Conservation (phyloP, 2,329 filamentous ascomycete species). For the Penicillium sp. region DNA sequence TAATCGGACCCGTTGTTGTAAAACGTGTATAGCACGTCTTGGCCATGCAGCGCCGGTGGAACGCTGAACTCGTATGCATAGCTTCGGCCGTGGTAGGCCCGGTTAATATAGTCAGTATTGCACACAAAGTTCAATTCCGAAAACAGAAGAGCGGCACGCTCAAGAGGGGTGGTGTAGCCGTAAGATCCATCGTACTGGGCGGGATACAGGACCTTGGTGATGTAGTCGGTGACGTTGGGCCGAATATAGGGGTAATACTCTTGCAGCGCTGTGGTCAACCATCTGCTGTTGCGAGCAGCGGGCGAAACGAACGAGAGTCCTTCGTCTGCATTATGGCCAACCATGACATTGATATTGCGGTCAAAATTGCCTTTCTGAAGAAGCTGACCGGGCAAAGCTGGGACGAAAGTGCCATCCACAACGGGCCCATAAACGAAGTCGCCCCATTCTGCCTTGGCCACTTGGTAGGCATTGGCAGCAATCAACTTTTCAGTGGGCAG, state of each 20-base stretch:
- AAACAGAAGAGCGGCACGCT: slow-evolving; percentile 41
- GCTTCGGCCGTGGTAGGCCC: slow-evolving; percentile 48
- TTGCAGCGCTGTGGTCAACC: slow-evolving; percentile 19
- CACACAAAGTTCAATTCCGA: slow-evolving; percentile 48
- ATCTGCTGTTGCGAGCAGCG: slow-evolving; percentile 22
- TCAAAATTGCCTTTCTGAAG: slow-evolving; percentile 45
- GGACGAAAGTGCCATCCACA: slow-evolving; percentile 50
- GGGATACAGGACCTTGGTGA: slow-evolving; percentile 50
- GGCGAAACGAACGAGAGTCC: slow-evolving; percentile 42
- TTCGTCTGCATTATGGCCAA: slow-evolving; percentile 44
- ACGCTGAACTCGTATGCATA: slow-evolving; percentile 53
- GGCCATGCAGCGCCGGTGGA: slow-evolving; percentile 51
- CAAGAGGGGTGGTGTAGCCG: slow-evolving; percentile 45
- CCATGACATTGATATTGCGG: slow-evolving; percentile 44
- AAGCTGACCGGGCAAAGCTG: slow-evolving; percentile 45
- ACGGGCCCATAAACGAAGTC: slow-evolving; percentile 45
- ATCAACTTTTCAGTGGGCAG: slow-evolving; percentile 41
- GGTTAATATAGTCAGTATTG: slow-evolving; percentile 52
- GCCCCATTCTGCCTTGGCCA: slow-evolving; percentile 39
- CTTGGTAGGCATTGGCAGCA: slow-evolving; percentile 43
- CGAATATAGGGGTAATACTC: slow-evolving; percentile 23
- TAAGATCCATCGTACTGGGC: slow-evolving; percentile 46
- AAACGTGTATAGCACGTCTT: slow-evolving; percentile 52
- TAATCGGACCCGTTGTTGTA: slow-evolving; percentile 40
- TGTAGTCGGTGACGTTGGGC: slow-evolving; percentile 37